Evolutionary conservation across 2,329 filamentous ascomycete species (phyloP).

Genomic region (Chaetomiaceae sp.): DNA sequence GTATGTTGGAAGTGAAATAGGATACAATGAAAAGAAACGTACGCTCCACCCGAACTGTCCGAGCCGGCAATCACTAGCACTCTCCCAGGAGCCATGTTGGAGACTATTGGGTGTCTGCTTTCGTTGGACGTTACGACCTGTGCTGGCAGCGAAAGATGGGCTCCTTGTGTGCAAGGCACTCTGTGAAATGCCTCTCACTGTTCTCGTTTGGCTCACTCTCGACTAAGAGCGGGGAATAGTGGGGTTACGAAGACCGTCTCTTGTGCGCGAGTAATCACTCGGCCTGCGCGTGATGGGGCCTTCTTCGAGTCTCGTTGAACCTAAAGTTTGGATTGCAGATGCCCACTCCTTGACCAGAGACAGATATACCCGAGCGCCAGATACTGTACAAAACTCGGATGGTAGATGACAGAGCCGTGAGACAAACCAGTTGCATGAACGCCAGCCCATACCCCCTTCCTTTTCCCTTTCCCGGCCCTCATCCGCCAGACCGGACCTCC

Average conservation of each 20-base stretch:
- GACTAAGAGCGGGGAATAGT: background rate
- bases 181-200: background rate
- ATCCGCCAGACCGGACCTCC: slow-evolving; percentile 3
- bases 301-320: no score
- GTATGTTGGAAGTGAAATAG: no score
- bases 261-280: no score
- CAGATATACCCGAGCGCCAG: background rate
- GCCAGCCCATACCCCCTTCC: background rate
- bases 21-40: slow-evolving; percentile 32
- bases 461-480: slow-evolving; percentile 1
- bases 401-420: background rate
- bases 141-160: background rate
- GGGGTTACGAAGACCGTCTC: background rate
- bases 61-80: slow-evolving; percentile 83
- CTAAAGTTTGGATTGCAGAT: no score
- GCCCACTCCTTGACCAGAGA: background rate
- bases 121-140: background rate
- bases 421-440: background rate
- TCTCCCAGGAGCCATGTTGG: slow-evolving; percentile 29
- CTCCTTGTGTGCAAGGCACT: no score
- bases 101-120: background rate
- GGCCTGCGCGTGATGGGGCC: no score
- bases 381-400: background rate
- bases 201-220: background rate
- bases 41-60: slow-evolving; percentile 86